Base-by-base conservation (phyloP, 306 rosid species). In the Glycine soja region DNA sequence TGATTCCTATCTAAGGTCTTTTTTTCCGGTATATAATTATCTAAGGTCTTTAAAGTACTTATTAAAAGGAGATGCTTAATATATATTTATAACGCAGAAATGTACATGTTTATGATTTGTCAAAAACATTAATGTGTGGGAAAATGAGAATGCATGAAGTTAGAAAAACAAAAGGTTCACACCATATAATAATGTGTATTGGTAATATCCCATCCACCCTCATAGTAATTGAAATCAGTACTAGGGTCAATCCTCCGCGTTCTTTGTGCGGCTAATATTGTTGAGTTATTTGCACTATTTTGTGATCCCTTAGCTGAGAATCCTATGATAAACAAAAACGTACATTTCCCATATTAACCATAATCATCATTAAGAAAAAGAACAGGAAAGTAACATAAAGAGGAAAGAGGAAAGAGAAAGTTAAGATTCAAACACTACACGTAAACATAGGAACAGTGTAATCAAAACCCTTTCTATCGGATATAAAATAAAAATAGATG, bases 141-240 rank as follows among this genome's bases (percentile, higher is more conserved):
- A 40, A 73, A 24, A 46, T 53, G 2, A 71, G 14, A 42, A 40
- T 40, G 24, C 6, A 42, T n/a, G 42, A 0, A 18, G 61, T 18
- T 32, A 32, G 53, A 32, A 34, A 54, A 3, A 32, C 15, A 19
- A 73, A 70, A 67, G 72, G 82, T 84, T 80, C 68, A 82, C 86
- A 85, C 87, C 81, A 45, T 4, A 74, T 38, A 32, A 81, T 90
- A 88, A 80, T 90, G 92, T 3, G 46, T 0, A 46, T 87, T 69
- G 46, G 80, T 77, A 2, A 89, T 77, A 80, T 90, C 84, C 94
- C 94, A 90, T 72, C 92, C 94, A 72, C 74, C 92, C 11, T 76
- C 77, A 74, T 88, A 86, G 71, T 79, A 82, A 3, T 51, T 70
- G 70, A 85, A 88, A 24, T 81, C 16, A 12, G 34, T 45, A 69